A percentile compares a stretch with the other conserved stretches of the same genome.
Evolutionary conservation across 768 basidiomycete species (phyloP).

Genomic region (Xerocomellus dryophilus): DNA sequence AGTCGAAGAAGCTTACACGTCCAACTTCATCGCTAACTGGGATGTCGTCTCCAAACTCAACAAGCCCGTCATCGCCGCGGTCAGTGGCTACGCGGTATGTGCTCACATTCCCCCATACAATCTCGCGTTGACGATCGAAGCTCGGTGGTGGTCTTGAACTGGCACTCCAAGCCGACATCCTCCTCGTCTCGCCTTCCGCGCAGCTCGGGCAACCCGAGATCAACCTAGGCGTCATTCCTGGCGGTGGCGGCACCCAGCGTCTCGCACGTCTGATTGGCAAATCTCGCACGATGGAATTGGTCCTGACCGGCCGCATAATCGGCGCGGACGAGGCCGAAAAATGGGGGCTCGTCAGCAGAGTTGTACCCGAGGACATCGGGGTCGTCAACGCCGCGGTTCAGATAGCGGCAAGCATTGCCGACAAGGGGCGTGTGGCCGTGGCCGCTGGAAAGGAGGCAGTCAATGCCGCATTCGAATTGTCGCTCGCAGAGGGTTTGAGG

Average conservation of each 20-base stretch:
- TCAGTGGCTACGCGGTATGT: slow-evolving; percentile 89
- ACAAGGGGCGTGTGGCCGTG: slow-evolving; percentile 79
- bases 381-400: slow-evolving; percentile 86
- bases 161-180: slow-evolving; percentile 94
- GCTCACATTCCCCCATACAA: background rate
- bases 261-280: slow-evolving; percentile 85
- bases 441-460: slow-evolving; percentile 92
- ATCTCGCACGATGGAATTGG: slow-evolving; percentile 91
- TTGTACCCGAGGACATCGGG: slow-evolving; percentile 74
- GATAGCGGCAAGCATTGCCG: slow-evolving; percentile 74
- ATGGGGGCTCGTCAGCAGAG: slow-evolving; percentile 85
- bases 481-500: slow-evolving; percentile 76
- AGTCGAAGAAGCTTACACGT: slow-evolving; percentile 87
- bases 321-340: slow-evolving; percentile 75
- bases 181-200: slow-evolving; percentile 86
- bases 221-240: slow-evolving; percentile 91
- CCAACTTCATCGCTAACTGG: slow-evolving; percentile 87
- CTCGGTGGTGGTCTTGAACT: slow-evolving; percentile 97
- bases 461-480: slow-evolving; percentile 86
- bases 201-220: slow-evolving; percentile 97
- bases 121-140: slow-evolving; percentile 39
- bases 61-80: slow-evolving; percentile 95
- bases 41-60: slow-evolving; percentile 62
- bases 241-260: slow-evolving; percentile 92
- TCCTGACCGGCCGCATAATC: slow-evolving; percentile 82